Conservation (phyloP, 257 asterid genomes). For the Ehretia macrophylla region DNA sequence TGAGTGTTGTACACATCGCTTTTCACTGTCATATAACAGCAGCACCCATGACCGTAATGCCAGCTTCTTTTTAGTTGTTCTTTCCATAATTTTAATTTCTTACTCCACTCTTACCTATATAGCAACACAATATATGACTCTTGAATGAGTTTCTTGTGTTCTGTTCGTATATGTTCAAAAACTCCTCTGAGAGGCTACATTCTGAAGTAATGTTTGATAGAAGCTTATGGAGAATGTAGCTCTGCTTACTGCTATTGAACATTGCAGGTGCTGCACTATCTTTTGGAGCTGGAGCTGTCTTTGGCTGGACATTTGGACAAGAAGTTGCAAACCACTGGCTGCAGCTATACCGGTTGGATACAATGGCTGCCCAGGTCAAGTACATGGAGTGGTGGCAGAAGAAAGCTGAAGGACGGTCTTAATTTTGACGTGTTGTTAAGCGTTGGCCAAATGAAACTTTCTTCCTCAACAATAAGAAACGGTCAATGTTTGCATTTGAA, state of each 20-base stretch:
- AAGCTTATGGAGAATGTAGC: neutral
- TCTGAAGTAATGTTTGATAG: too few species aligned
- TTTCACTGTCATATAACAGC: too few species aligned
- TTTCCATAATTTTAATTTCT: too few species aligned
- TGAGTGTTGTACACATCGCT: too few species aligned
- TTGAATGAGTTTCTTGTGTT: too few species aligned
- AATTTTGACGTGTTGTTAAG: neutral
- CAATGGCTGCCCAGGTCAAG: conserved; percentile 75
- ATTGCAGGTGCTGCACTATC: conserved; percentile 69
- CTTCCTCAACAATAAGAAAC: neutral
- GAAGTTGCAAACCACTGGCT: conserved; percentile 78
- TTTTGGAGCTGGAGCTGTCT: conserved; percentile 68
- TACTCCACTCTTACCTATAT: too few species aligned
- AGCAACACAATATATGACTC: too few species aligned
- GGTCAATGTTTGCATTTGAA: neutral
- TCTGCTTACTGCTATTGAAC: conserved; percentile 3
- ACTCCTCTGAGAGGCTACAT: too few species aligned
- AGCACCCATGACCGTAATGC: too few species aligned
- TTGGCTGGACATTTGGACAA: conserved; percentile 74
- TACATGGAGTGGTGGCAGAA: conserved; percentile 91
- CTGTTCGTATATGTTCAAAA: too few species aligned
- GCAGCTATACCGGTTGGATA: conserved; percentile 65
- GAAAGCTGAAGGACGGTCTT: conserved; percentile 40
- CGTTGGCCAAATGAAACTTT: neutral
- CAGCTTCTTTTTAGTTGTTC: too few species aligned